Percentiles rank a stretch among this genome's conserved stretches.
These are phyloP conservation scores for Retiboletus flavoniger DNA, from an alignment of 1,284 basidiomycete species.

Conservation along the genomic window DNA sequence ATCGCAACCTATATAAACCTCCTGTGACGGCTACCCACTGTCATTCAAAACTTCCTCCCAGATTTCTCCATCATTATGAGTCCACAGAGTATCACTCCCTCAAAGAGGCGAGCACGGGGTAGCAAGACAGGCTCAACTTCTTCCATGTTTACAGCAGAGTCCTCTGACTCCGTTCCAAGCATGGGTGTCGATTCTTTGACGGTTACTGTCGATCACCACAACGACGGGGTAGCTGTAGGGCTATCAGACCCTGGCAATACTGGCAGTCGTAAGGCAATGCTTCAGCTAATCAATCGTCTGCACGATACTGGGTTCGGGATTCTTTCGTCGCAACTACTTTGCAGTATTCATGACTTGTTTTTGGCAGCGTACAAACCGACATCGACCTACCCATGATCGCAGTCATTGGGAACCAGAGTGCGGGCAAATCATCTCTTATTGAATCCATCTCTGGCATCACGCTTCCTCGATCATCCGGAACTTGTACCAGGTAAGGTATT, in stretches of 20 bases:
- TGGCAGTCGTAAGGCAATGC: slow-evolving; percentile 41
- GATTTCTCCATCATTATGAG: neutral
- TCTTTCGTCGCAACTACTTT: neutral
- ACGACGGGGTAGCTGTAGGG: slow-evolving; percentile 37
- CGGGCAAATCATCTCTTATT: slow-evolving; percentile 73
- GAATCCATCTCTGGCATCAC: slow-evolving; percentile 73
- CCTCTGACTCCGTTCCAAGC: neutral
- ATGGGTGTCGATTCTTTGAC: neutral
- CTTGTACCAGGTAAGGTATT: slow-evolving; percentile 59
- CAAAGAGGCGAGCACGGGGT: neutral
- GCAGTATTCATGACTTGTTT: neutral
- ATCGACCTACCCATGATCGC: slow-evolving; percentile 70
- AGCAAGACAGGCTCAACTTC: neutral
- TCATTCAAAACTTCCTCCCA: neutral
- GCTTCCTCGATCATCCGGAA: slow-evolving; percentile 60
- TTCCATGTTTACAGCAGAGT: neutral
- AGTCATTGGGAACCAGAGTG: slow-evolving; percentile 65
- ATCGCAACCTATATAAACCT: slow-evolving; percentile 9
- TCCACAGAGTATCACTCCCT: neutral
- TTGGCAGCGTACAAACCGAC: slow-evolving; percentile 55
- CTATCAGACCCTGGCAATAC: slow-evolving; percentile 44
- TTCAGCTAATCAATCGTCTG: slow-evolving; percentile 53
- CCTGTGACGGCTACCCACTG: neutral
- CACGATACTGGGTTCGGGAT: slow-evolving; percentile 53
- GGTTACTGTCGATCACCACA: neutral